Evolutionary conservation across 192 early-diverging fungal species (phyloP), one percentile per base, ranked within the genome.

Genomic region (Diversispora epigaea): DNA sequence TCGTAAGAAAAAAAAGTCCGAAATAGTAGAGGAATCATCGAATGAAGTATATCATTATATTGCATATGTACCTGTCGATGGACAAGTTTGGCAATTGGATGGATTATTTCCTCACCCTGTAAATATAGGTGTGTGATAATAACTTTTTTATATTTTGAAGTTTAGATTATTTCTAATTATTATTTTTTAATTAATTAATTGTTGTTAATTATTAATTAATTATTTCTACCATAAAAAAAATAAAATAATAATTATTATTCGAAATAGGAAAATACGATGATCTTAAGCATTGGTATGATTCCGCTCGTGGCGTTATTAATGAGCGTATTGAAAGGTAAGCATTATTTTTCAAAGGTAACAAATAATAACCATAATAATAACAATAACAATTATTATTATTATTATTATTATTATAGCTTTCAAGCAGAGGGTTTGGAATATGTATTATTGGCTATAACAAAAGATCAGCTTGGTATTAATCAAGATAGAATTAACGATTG

Each of bases 381-480:
- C 25, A 32, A 32, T 32, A 32, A 32, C 25, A 32, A 32, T 32
- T 32, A 32, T 2, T 1, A 32, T 32, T 32, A 32, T 32, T 32
- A 32, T 32, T 32, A 32, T 32, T 32, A 32, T 32, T 32, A 32
- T 64, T 32, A 64, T 15, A 78, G 45, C 69, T 73, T 61, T 47
- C 22, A 14, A 17, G 47, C 3, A 4, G 58, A 71, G 22, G 83
- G 87, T 64, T 83, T 86, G 47, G 58, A 86, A 57, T 88, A 85
- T 73, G 86, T 85, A 44, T 70, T 88, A 63, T 81, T 88, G 84
- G 86, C 73, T 22, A 63, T 82, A 10, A 76, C 75, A 39, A 77
- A 82, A 71, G 77, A 82, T 60, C 73, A 69, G 63, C 66, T 77
- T 70, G 66, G 52, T 19, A 49, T 57, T 0, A 56, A 71, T 61